Evolutionary conservation across 257 asterid genomes (phyloP), one percentile per base, ranked within the genome.

Genomic region (Ophiorrhiza pumila): DNA sequence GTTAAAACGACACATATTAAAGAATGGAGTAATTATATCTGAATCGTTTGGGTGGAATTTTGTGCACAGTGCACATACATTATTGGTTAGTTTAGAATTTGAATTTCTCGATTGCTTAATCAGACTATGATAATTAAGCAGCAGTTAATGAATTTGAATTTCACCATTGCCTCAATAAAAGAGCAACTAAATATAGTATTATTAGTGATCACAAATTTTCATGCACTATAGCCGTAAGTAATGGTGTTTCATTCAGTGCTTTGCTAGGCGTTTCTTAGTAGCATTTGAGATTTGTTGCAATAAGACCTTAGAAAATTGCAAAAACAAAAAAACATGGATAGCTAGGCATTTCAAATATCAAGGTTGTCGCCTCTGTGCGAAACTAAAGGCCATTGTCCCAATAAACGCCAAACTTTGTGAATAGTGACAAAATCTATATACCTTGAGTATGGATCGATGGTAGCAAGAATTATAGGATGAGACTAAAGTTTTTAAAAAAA

Each of bases 291-390:
- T 53, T 53, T 23, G 56, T 6, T 27, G 56, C 1, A 43, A 43
- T 17, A 15, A 14, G 22, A 22, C n/a, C 60, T 25, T 9, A 57
- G 32, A 61, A 62, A 52, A 11, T 0, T 35, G 27, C 2, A 63
- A 63, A 22, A 34, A 63, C 20, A 39, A 37, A 35, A 0, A 27
- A 41, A 41, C 39, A 23, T 41, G 77, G 69, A 65, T 81, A 68
- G 71, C 68, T 73, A 69, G 71, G 83, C 60, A 58, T 78, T 78
- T 78, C 81, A 76, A 41, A 80, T 81, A 61, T 73, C 90, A 75
- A 76, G 74, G 77, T 72, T 86, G 93, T 86, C 86, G 49, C 75
- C 83, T 74, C 63, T 32, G 69, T 76, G 66, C 64, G 78, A 79
- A 85, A 71, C 78, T 75, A 77, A 42, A 66, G 72, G 74, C 77